Conservation (phyloP, 495 filamentous ascomycete species). For the Pyrenopolyporus hunteri region DNA sequence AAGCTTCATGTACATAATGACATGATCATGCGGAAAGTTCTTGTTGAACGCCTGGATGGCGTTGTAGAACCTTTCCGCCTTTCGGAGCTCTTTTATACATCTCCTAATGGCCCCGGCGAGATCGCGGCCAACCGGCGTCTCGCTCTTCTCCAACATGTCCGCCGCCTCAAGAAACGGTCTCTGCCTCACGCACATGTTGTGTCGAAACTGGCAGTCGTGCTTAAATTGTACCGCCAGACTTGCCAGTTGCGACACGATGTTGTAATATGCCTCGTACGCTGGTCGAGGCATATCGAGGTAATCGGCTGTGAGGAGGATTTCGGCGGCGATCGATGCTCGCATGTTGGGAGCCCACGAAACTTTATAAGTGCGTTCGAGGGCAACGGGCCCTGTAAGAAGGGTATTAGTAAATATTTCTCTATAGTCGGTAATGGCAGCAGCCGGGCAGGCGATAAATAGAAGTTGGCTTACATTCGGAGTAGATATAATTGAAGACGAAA, state of each 20-base stretch:
- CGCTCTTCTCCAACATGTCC: not conserved
- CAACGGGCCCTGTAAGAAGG: not conserved
- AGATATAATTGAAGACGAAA: not conserved
- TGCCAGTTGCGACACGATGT: not conserved
- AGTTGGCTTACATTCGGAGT: constrained; percentile 3
- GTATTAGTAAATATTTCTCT: not conserved
- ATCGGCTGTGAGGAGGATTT: not conserved
- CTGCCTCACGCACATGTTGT: not conserved
- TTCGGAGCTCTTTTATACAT: not conserved
- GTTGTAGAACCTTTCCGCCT: not conserved
- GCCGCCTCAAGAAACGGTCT: not conserved
- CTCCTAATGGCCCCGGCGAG: not conserved
- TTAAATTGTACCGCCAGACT: not conserved
- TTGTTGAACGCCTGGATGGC: not conserved
- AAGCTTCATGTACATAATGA: not conserved
- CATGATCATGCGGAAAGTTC: not conserved
- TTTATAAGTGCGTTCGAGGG: not conserved
- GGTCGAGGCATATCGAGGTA: constrained; percentile 7
- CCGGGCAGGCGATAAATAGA: too few relatives aligned
- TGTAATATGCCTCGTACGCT: not conserved
- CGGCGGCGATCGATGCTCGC: too few relatives aligned
- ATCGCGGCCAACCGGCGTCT: not conserved
- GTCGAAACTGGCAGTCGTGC: not conserved
- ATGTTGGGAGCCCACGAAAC: too few relatives aligned
- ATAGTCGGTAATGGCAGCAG: too few relatives aligned